Percentiles rank a stretch among this genome's conserved stretches.
phyloP scores from a whole-genome alignment of 768 basidiomycete genomes.

The Kwoniella shandongensis region DNA sequence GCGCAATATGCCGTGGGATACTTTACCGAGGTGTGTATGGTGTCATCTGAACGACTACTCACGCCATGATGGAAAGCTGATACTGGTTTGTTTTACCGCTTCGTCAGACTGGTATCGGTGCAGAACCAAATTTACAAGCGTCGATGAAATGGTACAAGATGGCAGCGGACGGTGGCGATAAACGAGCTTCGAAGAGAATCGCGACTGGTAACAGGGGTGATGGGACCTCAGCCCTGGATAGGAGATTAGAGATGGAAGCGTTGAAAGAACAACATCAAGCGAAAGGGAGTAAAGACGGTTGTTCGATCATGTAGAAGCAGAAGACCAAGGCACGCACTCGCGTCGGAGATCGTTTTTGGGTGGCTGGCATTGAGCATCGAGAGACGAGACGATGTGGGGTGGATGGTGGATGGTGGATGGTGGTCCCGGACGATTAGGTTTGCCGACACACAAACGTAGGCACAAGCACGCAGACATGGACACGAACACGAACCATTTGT shows the following conservation, averaged over 20 bases:
- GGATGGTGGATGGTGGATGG: no score
- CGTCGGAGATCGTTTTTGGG: no score
- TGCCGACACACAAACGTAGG: no score
- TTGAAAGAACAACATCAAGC: constrained; percentile 40
- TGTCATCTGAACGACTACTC: not conserved
- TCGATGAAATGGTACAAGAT: constrained; percentile 80
- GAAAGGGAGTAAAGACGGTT: constrained; percentile 45
- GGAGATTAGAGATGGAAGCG: constrained; percentile 47
- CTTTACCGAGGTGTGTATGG: constrained; percentile 71
- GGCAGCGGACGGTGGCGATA: constrained; percentile 89
- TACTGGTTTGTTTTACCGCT: not conserved
- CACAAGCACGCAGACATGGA: no score
- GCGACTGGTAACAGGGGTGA: constrained; percentile 57
- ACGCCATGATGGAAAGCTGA: not conserved
- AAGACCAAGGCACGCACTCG: no score
- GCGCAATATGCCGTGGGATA: constrained; percentile 98
- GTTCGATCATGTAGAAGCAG: constrained; percentile 48
- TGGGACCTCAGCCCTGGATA: constrained; percentile 33
- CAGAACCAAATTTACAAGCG: constrained; percentile 45
- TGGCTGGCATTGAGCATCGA: not conserved
- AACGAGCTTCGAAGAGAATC: constrained; percentile 82
- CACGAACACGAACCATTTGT: no score
- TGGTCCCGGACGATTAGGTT: no score
- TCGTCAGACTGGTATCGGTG: constrained; percentile 63
- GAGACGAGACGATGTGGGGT: no score